Percentiles rank a stretch among this genome's conserved stretches.
phyloP scores from a whole-genome alignment of 2,329 filamentous ascomycete genomes.

The Pseudopithomyces maydicus region DNA sequence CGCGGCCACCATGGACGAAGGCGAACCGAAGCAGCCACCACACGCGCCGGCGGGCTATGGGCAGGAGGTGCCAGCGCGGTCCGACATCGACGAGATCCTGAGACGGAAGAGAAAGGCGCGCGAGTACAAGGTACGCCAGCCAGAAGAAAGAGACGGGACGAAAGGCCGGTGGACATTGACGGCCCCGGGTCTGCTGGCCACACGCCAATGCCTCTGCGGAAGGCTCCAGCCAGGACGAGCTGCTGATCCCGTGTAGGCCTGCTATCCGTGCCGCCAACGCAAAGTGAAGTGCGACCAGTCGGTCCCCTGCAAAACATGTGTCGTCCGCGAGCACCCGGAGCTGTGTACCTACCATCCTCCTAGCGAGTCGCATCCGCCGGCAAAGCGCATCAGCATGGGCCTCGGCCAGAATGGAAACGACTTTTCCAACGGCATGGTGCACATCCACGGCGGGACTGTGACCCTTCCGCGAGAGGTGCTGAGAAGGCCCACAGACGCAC shows the following conservation, averaged over 20 bases:
- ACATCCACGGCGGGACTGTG: constrained; percentile 46
- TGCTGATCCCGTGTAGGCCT: constrained; percentile 43
- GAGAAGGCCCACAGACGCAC: not conserved
- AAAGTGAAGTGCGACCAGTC: constrained; percentile 55
- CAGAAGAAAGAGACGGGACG: not conserved
- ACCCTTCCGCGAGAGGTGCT: constrained; percentile 47
- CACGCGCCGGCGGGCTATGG: constrained; percentile 22
- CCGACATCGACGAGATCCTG: constrained; percentile 56
- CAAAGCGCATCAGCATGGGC: constrained; percentile 43
- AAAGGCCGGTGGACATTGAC: not conserved
- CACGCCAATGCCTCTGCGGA: not conserved
- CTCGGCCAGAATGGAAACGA: constrained; percentile 42
- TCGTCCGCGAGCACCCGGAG: constrained; percentile 57
- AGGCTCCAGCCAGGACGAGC: not conserved
- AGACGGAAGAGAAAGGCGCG: constrained; percentile 56
- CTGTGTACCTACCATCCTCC: constrained; percentile 52
- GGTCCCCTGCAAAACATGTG: constrained; percentile 56
- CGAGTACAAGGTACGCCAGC: constrained; percentile 52
- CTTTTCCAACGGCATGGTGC: constrained; percentile 45
- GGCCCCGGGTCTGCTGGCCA: not conserved
- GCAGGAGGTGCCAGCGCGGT: constrained; percentile 47
- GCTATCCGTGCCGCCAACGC: constrained; percentile 56
- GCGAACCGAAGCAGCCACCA: constrained; percentile 29
- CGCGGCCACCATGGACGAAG: constrained; percentile 37
- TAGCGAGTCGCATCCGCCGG: constrained; percentile 46